Conservation (phyloP, 306 rosid genomes). For the Lupinus albus region DNA sequence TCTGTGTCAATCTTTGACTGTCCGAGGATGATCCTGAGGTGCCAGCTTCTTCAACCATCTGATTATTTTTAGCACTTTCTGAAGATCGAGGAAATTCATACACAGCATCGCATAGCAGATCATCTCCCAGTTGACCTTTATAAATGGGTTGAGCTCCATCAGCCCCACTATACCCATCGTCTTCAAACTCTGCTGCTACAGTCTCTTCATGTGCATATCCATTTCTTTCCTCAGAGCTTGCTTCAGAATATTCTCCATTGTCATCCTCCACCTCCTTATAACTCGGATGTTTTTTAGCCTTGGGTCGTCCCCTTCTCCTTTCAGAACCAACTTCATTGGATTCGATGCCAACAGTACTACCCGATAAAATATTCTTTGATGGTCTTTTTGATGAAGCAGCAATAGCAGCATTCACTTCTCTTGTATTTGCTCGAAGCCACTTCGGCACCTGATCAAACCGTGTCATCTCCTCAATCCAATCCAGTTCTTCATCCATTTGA, state of each 20-base stretch:
- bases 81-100: slow-evolving; percentile 69
- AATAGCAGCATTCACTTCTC: slow-evolving; percentile 78
- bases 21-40: slow-evolving; percentile 82
- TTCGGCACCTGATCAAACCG: slow-evolving; percentile 77
- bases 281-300: slow-evolving; percentile 68
- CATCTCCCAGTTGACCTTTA: slow-evolving; percentile 76
- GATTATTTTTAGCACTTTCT: slow-evolving; percentile 62
- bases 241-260: slow-evolving; percentile 76
- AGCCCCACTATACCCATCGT: slow-evolving; percentile 79
- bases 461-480: slow-evolving; percentile 94
- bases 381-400: slow-evolving; percentile 80
- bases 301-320: slow-evolving; percentile 90
- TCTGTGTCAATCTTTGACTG: slow-evolving; percentile 66
- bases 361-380: slow-evolving; percentile 60
- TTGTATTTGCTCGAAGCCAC: slow-evolving; percentile 90
- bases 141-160: slow-evolving; percentile 61
- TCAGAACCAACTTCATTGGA: slow-evolving; percentile 83
- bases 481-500: slow-evolving; percentile 98
- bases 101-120: slow-evolving; percentile 57
- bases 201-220: slow-evolving; percentile 82
- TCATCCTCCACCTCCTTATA: slow-evolving; percentile 95
- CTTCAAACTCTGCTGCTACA: slow-evolving; percentile 85
- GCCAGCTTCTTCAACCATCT: slow-evolving; percentile 66
- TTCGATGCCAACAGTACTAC: slow-evolving; percentile 56
- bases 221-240: slow-evolving; percentile 93